A percentile compares a stretch with the other conserved stretches of the same genome.
Conservation (phyloP, 2,329 filamentous ascomycete genomes). For the Aspergillus spinulosporus region DNA sequence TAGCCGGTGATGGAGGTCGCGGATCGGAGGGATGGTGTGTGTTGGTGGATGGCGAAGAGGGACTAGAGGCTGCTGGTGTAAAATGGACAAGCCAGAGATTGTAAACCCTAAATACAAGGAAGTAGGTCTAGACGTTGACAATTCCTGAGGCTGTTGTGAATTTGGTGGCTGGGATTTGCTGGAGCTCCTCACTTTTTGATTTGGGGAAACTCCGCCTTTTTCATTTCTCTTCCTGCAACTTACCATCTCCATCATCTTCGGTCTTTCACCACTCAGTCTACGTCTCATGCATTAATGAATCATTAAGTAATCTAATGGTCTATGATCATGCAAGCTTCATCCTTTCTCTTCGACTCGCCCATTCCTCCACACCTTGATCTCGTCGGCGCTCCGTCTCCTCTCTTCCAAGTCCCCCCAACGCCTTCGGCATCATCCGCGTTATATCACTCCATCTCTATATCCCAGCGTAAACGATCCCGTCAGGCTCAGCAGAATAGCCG, state of each 20-base stretch:
- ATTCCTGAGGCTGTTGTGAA: slow-evolving; percentile 1
- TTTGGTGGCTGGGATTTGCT: slow-evolving; percentile 16
- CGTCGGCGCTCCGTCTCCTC: slow-evolving; percentile 38
- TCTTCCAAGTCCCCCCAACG: slow-evolving; percentile 39
- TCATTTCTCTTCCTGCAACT: slow-evolving; percentile 3
- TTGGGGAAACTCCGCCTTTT: slow-evolving; percentile 10
- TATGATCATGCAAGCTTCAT: slow-evolving; percentile 29
- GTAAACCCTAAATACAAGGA: slow-evolving; percentile 21
- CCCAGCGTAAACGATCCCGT: slow-evolving; percentile 35
- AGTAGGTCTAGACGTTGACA: background rate
- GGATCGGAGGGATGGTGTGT: slow-evolving; percentile 83
- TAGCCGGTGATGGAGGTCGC: slow-evolving; percentile 65
- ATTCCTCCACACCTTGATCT: slow-evolving; percentile 43
- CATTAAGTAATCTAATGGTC: slow-evolving; percentile 1
- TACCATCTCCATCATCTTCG: slow-evolving; percentile 3
- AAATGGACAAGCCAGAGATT: slow-evolving; percentile 46
- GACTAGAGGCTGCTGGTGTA: slow-evolving; percentile 58
- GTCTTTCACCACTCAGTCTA: background rate
- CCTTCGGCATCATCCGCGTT: slow-evolving; percentile 41
- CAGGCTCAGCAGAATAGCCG: slow-evolving; percentile 30
- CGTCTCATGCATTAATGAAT: slow-evolving; percentile 13
- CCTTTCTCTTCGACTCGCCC: slow-evolving; percentile 38
- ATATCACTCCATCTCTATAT: slow-evolving; percentile 35
- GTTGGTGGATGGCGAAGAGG: slow-evolving; percentile 74
- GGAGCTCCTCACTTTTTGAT: slow-evolving; percentile 6